A percentile compares a stretch with the other conserved stretches of the same genome.
phyloP scores from a whole-genome alignment of 75 land plant genomes.

The Adiantum capillusveneris region DNA sequence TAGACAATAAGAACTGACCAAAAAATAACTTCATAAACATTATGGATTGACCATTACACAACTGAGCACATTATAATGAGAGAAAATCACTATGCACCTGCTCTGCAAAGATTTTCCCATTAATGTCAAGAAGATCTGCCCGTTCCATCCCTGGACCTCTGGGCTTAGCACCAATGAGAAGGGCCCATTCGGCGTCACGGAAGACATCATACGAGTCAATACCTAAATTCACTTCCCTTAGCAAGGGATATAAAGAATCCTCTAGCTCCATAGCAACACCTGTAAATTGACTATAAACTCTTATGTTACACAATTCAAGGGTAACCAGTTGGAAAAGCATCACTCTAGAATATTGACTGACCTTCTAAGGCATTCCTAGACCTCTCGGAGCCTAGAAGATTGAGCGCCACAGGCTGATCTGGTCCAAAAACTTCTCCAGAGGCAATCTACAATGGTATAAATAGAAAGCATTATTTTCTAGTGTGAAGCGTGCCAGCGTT shows the following conservation, averaged over 20 bases:
- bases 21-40: too few relatives aligned
- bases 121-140: constrained; percentile 77
- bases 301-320: not conserved
- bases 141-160: constrained; percentile 99
- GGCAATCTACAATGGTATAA: constrained; percentile 53
- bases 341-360: constrained; percentile 4
- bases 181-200: constrained; percentile 91
- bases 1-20: too few relatives aligned
- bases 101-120: constrained; percentile 93
- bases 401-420: constrained; percentile 89
- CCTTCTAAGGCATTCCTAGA: constrained; percentile 91
- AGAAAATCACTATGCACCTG: constrained; percentile 63
- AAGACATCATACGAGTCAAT: constrained; percentile 84
- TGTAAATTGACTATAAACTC: constrained; percentile 5
- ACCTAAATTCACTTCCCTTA: constrained; percentile 92
- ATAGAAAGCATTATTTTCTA: not conserved
- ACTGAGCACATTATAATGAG: too few relatives aligned
- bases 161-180: constrained; percentile 98
- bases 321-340: not conserved
- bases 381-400: constrained; percentile 77
- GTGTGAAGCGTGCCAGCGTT: not conserved
- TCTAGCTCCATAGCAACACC: constrained; percentile 99
- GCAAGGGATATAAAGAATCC: constrained; percentile 88
- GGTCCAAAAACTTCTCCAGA: constrained; percentile 93
- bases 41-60: too few relatives aligned